Conservation (phyloP, 345 rosid species). For the Eucalyptus leucophloia region DNA sequence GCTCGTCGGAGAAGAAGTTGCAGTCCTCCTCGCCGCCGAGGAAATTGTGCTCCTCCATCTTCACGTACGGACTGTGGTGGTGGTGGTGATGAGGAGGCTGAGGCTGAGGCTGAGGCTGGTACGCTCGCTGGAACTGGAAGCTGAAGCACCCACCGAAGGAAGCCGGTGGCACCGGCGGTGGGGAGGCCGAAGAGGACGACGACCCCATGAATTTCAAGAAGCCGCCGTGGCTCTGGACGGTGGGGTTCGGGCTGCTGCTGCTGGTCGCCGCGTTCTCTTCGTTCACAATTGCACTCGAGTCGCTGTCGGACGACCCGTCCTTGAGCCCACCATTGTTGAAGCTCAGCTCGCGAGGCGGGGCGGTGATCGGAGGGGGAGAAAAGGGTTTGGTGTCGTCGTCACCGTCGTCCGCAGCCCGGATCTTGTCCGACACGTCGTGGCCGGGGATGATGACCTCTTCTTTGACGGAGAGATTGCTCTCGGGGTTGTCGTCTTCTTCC, state of each 20-base stretch:
- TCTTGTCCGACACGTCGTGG: constrained; percentile 6
- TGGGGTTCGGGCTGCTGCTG: constrained; percentile 36
- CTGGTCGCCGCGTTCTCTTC: constrained; percentile 37
- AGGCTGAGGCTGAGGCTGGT: neutral
- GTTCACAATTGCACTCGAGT: constrained; percentile 73
- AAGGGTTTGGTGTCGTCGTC: constrained; percentile 3
- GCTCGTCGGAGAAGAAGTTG: constrained; percentile 79
- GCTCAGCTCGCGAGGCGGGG: neutral
- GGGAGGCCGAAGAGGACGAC: neutral
- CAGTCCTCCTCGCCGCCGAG: constrained; percentile 69
- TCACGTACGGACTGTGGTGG: constrained; percentile 42
- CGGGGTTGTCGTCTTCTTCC: constrained; percentile 36
- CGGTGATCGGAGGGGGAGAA: neutral
- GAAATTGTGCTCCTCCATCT: constrained; percentile 79
- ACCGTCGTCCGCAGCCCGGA: neutral
- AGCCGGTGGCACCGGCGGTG: constrained; percentile 4
- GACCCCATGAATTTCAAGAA: neutral
- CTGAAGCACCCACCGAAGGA: constrained; percentile 7
- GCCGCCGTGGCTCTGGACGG: neutral
- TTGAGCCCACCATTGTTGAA: constrained; percentile 6
- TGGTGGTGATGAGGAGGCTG: constrained; percentile 3
- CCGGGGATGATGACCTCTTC: constrained; percentile 41
- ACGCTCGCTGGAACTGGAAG: constrained; percentile 10
- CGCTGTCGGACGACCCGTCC: constrained; percentile 88
- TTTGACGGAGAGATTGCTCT: constrained; percentile 54